A percentile compares a stretch with the other conserved stretches of the same genome.
Evolutionary conservation across 306 rosid genomes (phyloP).

Genomic region (barrel medic (Medicago truncatula)): DNA sequence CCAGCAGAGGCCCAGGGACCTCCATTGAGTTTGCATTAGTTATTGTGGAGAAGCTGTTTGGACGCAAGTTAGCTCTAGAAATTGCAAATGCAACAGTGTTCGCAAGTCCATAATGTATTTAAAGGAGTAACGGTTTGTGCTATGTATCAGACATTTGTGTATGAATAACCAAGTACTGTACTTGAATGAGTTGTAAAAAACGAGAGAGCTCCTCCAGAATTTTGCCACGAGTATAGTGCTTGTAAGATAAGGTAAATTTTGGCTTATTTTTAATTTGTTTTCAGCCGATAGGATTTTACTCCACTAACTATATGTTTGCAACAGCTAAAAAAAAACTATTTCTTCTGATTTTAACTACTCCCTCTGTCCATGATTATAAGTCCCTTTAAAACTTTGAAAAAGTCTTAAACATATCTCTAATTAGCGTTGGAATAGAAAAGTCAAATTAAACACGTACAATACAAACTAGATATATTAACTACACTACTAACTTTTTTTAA

Average conservation of each 20-base stretch:
- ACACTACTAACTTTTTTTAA: no score
- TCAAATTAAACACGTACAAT: no score
- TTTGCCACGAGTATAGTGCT: neutral
- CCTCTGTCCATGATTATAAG: no score
- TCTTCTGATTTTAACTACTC: no score
- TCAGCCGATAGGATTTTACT: neutral
- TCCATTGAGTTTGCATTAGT: slow-evolving; percentile 75
- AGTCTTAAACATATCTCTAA: no score
- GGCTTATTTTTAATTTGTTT: slow-evolving; percentile 7
- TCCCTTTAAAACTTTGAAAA: no score
- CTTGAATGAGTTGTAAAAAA: slow-evolving; percentile 27
- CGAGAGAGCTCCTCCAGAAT: neutral
- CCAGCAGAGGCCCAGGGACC: slow-evolving; percentile 94
- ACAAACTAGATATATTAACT: no score
- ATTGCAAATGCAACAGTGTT: slow-evolving; percentile 62
- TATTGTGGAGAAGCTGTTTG: slow-evolving; percentile 82
- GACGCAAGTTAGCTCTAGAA: slow-evolving; percentile 64
- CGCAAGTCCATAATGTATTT: slow-evolving; percentile 45
- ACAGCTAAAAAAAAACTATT: no score
- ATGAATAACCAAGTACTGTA: slow-evolving; percentile 44
- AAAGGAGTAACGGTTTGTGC: slow-evolving; percentile 23
- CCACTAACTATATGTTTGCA: no score
- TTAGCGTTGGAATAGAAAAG: no score
- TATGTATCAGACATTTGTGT: slow-evolving; percentile 30
- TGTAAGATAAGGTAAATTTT: neutral